These are phyloP conservation scores for Candida buenavistaensis DNA, from an alignment of 1,139 yeast genomes.

Conservation along the genomic window DNA sequence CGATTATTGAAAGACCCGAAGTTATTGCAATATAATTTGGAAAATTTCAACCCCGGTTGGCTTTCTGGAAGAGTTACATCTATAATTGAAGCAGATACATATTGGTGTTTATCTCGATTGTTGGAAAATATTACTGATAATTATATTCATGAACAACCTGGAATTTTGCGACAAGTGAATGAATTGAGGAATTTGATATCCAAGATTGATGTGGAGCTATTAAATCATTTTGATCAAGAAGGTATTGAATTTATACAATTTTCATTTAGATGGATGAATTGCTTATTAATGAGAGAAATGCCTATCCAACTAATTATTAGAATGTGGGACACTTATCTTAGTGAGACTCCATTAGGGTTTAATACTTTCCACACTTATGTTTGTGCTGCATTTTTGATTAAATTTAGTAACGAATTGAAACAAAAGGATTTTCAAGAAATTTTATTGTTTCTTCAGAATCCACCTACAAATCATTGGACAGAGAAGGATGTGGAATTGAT, in stretches of 20 bases:
- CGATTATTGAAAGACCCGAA: constrained; percentile 29
- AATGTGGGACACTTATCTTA: constrained; percentile 97
- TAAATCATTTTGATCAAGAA: constrained; percentile 73
- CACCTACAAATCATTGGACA: constrained; percentile 84
- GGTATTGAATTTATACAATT: constrained; percentile 92
- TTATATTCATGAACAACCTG: constrained; percentile 97
- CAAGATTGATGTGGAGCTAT: constrained; percentile 74
- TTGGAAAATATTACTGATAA: constrained; percentile 95
- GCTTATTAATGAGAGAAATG: constrained; percentile 91
- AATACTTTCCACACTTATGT: constrained; percentile 94
- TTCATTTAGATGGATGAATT: constrained; percentile 98
- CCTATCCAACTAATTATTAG: constrained; percentile 75
- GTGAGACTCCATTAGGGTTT: constrained; percentile 87
- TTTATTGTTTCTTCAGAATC: constrained; percentile 81
- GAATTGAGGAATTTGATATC: constrained; percentile 76
- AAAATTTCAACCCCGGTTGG: constrained; percentile 60
- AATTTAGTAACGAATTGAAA: constrained; percentile 76
- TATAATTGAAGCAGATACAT: constrained; percentile 85
- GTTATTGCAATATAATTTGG: constrained; percentile 25
- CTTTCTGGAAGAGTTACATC: constrained; percentile 50
- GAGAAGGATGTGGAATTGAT: constrained; percentile 89
- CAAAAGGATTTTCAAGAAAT: constrained; percentile 95
- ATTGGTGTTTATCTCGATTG: constrained; percentile 91
- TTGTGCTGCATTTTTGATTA: constrained; percentile 94
- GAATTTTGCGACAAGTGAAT: constrained; percentile 85